Evolutionary conservation across 164 flowering plant genomes (phyloP).

Genomic region (Stephania cephalantha): DNA sequence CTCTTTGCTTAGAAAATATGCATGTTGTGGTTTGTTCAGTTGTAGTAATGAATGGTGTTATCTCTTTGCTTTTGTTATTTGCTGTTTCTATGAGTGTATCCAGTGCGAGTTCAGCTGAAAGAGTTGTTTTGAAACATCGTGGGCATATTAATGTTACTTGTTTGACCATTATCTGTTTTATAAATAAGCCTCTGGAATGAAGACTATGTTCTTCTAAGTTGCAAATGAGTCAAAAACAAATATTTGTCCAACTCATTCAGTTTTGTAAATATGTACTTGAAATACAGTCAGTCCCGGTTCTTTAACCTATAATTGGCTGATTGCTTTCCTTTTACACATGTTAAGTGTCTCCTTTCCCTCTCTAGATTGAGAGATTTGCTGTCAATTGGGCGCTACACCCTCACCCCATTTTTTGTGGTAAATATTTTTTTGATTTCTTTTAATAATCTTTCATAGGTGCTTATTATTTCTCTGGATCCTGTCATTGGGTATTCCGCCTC

Average conservation of each 20-base stretch:
- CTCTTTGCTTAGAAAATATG: slow-evolving; percentile 57
- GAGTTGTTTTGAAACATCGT: not conserved
- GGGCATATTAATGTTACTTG: not conserved
- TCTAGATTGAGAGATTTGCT: not conserved
- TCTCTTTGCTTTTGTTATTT: not conserved
- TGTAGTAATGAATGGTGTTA: not conserved
- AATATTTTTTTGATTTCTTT: not conserved
- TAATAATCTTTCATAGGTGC: not conserved
- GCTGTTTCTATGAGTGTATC: not conserved
- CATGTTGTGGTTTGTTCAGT: not conserved
- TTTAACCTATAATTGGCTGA: not conserved
- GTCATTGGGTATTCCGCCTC: not conserved
- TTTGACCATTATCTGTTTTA: not conserved
- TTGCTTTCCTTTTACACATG: not conserved
- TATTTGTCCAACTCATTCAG: not conserved
- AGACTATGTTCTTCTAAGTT: not conserved
- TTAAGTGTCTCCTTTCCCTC: not conserved
- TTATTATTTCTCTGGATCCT: not conserved
- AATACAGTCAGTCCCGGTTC: not conserved
- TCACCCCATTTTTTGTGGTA: not conserved
- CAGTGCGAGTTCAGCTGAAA: not conserved
- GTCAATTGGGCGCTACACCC: not conserved
- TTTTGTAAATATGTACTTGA: not conserved
- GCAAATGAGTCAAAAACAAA: not conserved
- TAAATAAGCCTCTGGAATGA: not conserved